Conservation (phyloP, 345 rosid genomes). For the Arabidopsis arenosa region DNA sequence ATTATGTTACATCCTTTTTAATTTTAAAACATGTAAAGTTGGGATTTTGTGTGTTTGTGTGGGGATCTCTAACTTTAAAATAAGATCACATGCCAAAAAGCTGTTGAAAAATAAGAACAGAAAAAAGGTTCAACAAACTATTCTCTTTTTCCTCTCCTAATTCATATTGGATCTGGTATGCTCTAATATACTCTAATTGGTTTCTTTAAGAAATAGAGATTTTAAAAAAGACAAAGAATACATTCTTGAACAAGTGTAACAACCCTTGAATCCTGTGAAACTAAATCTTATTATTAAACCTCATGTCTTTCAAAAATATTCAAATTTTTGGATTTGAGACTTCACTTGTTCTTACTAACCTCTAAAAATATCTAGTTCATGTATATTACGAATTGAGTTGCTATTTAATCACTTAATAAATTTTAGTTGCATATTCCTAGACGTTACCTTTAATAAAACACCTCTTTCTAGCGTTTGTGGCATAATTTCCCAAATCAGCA, state of each 20-base stretch:
- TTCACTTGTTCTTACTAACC: slow-evolving; percentile 10
- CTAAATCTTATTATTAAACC: not conserved
- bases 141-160: slow-evolving; percentile 6
- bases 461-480: slow-evolving; percentile 14
- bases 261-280: not conserved
- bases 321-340: not conserved
- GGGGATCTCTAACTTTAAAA: slow-evolving; percentile 34
- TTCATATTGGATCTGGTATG: slow-evolving; percentile 25
- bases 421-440: slow-evolving; percentile 6
- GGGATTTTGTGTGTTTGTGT: slow-evolving; percentile 25
- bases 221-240: not conserved
- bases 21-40: slow-evolving; percentile 35
- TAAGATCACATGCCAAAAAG: slow-evolving; percentile 42
- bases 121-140: slow-evolving; percentile 26
- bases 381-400: slow-evolving; percentile 7
- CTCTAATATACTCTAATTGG: not conserved
- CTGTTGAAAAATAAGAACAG: slow-evolving; percentile 28
- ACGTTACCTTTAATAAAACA: slow-evolving; percentile 13
- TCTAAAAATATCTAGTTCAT: not conserved
- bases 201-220: slow-evolving; percentile 17
- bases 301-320: not conserved
- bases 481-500: slow-evolving; percentile 33
- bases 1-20: slow-evolving; percentile 12
- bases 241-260: slow-evolving; percentile 1
- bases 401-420: slow-evolving; percentile 8